Evolutionary conservation across 345 rosid genomes (phyloP), one percentile per base, ranked within the genome.

Genomic region (Sonneratia caseolaris): DNA sequence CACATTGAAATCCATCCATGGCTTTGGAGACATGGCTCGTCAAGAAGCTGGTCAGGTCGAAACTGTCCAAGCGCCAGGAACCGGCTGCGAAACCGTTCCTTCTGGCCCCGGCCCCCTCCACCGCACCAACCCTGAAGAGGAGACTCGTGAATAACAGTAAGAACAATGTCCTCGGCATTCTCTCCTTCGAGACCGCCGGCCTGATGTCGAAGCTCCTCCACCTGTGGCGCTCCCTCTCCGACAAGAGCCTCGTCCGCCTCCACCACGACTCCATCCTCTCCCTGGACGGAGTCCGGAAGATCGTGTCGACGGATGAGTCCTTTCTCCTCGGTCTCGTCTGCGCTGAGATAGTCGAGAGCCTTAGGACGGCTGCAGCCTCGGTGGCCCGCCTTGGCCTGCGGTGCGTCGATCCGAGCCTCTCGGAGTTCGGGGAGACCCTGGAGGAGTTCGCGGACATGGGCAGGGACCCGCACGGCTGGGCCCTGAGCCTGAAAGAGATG

Each of bases 201-300:
- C 79, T 92, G 75, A 90, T 95, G 96, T 86, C 99, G 0, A 95
- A 91, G 85, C 82, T 92, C 70, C 86, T 95, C 73, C 91, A 90
- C 40, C 80, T 88, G 7, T 86, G 91, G 88, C 85, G 82, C 35
- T 86, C 96, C 64, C 86, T 95, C 14, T 84, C 97, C 19, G 97
- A 95, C 81, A 81, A 86, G 61, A 86, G 79, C 83, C 73, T 95
- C 51, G 40, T 85, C 35, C 87, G 82, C 37, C 76, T 90, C 18
- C 92, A 92, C 16, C 80, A 88, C 61, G 88, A 90, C 21, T 82
- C 92, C 13, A 77, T 89, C 66, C 66, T 62, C 22, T 84, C 89
- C 37, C 82, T 87, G 3, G 96, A 92, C 74, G 97, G 98, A 0
- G 88, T 95, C 37, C 80, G 77, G 61, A 95, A 92, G 73, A 86